Evolutionary conservation across 2,329 filamentous ascomycete species (phyloP).

Genomic region (Gremmenia infestans): DNA sequence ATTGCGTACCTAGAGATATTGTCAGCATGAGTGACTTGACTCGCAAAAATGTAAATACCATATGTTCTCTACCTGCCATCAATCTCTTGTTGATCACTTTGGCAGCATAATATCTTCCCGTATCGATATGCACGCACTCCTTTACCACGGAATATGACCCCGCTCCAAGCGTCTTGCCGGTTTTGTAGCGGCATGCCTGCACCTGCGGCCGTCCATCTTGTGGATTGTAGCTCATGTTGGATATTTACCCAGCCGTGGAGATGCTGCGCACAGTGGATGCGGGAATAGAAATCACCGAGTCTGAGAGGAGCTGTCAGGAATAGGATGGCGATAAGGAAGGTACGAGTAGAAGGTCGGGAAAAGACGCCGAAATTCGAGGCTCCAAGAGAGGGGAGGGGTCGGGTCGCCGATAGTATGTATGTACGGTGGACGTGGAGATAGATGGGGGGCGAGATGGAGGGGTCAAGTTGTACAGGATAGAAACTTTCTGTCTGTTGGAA

Average conservation of each 20-base stretch:
- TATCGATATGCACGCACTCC: constrained; percentile 98
- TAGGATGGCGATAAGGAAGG: not conserved
- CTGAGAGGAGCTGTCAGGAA: not conserved
- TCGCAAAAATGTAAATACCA: constrained; percentile 54
- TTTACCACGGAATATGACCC: constrained; percentile 98
- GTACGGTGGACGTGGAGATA: too few relatives aligned
- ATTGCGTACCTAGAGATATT: constrained; percentile 68
- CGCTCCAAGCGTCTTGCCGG: constrained; percentile 92
- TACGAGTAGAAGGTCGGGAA: not conserved
- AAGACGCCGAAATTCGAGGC: not conserved
- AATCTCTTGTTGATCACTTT: constrained; percentile 99
- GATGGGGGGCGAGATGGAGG: too few relatives aligned
- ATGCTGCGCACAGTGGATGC: not conserved
- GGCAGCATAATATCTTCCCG: constrained; percentile 93
- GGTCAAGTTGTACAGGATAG: too few relatives aligned
- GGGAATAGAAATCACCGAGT: not conserved
- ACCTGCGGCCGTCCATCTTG: constrained; percentile 40
- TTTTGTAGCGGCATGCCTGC: constrained; percentile 97
- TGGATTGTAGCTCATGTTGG: constrained; percentile 24
- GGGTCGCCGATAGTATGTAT: too few relatives aligned
- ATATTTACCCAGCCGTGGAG: not conserved
- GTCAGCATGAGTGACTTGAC: constrained; percentile 5
- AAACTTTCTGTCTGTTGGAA: too few relatives aligned
- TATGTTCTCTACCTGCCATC: constrained; percentile 96
- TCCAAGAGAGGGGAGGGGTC: not conserved